Evolutionary conservation across 768 basidiomycete species (phyloP), one percentile per base, ranked within the genome.

Genomic region (Lepiota brunneoincarnata): DNA sequence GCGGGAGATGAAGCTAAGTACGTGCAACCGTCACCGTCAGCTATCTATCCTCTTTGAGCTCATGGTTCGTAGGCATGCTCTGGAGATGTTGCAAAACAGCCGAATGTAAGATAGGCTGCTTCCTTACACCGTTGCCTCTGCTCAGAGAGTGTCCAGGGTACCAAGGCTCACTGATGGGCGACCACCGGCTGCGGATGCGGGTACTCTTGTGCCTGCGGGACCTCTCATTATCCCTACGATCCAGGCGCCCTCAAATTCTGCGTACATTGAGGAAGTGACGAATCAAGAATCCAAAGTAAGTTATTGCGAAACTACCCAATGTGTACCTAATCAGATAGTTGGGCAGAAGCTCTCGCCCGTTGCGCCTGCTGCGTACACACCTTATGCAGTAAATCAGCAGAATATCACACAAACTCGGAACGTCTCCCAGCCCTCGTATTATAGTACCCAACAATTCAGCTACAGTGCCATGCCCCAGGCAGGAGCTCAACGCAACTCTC

Each of bases 1-100:
- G 75, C 75, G 17, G 82, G 81, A 1, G 69, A 73, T 17, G 65
- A 75, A 49, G 82, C 81, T 36, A 69, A 72, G 80, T 66, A 54
- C 56, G 63, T 56, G 14, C 12, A 18, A 41, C 17, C 18, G 24
- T 24, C 17, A 35, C 18, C 20, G 5, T 31, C 7, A 31, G 7
- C 4, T 9, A 31, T 31, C 24, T 35, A 44, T 42, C 9, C 14
- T 38, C 21, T n/a, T 20, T 24, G 38, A 17, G 24, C 40, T 51
- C 46, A n/a, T 28, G 6, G n/a, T 36, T 17, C 47, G 6, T 46
- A 57, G 49, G 38, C 56, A 21, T 21, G 31, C 45, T 7, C 28
- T 57, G 18, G 44, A 52, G 11, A 7, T 46, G 20, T 14, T 52
- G 24, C 45, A 31, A 24, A 31, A 41, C 15, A 11, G 23, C 34